Conservation (phyloP, 208 protist genomes). For the Acanthamoeba royreba region DNA sequence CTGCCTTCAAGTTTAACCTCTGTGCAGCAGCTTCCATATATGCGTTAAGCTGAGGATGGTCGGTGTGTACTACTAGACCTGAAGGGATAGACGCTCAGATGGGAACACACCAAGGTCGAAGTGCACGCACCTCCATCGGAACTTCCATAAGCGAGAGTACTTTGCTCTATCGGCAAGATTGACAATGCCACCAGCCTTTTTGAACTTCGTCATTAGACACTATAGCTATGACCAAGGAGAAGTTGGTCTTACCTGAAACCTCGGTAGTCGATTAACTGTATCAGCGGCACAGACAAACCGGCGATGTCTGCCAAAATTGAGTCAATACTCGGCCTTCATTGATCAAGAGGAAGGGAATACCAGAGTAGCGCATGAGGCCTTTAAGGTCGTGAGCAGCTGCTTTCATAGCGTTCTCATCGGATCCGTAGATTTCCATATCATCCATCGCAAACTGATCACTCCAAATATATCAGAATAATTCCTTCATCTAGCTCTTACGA, state of each 20-base stretch:
- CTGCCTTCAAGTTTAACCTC: neutral
- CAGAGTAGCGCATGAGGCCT: neutral
- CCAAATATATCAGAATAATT: too few species aligned
- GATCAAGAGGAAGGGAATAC: neutral
- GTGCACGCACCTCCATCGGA: neutral
- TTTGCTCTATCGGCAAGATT: neutral
- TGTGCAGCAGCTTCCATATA: neutral
- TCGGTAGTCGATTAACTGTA: neutral
- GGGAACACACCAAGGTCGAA: neutral
- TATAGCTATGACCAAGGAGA: neutral
- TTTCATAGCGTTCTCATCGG: slow-evolving; percentile 24
- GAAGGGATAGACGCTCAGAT: neutral
- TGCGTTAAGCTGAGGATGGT: neutral
- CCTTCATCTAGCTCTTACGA: too few species aligned
- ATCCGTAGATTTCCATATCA: neutral
- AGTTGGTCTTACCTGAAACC: neutral
- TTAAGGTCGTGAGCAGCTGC: slow-evolving; percentile 17
- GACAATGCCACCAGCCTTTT: neutral
- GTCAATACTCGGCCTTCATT: neutral
- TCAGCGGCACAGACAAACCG: neutral
- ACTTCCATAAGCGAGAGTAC: neutral
- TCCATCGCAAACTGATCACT: neutral
- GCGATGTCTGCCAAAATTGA: neutral
- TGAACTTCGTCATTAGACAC: neutral
- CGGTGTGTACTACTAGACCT: neutral